A percentile compares a stretch with the other conserved stretches of the same genome.
phyloP scores from a whole-genome alignment of 768 basidiomycete genomes.

The Leccinum barrowsii region DNA sequence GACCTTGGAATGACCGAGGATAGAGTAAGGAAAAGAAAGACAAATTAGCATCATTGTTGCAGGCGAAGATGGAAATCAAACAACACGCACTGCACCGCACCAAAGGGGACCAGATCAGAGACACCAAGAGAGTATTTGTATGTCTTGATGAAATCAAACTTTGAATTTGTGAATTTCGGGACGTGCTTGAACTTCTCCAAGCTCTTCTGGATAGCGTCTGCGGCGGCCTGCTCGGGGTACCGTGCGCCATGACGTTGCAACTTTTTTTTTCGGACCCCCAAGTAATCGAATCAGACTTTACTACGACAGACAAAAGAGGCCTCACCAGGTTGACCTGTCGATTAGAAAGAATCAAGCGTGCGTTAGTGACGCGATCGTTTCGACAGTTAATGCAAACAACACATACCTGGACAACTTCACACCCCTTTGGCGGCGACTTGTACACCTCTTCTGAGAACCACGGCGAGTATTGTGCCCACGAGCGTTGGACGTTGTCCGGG shows the following conservation, averaged over 20 bases:
- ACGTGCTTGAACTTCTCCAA: slow-evolving; percentile 53
- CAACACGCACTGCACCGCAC: slow-evolving; percentile 59
- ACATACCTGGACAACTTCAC: background rate
- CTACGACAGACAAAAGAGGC: background rate
- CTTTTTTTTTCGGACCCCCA: slow-evolving; percentile 32
- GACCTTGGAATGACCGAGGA: slow-evolving; percentile 31
- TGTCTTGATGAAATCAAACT: slow-evolving; percentile 48
- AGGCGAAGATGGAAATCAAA: slow-evolving; percentile 48
- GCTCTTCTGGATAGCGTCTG: slow-evolving; percentile 39
- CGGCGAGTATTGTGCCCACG: background rate
- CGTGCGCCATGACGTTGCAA: slow-evolving; percentile 77
- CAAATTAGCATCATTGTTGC: slow-evolving; percentile 15
- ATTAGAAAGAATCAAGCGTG: background rate
- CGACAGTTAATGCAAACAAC: background rate
- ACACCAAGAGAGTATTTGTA: slow-evolving; percentile 56
- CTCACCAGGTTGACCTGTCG: background rate
- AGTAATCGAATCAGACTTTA: background rate
- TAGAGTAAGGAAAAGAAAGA: background rate
- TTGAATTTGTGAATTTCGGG: slow-evolving; percentile 38
- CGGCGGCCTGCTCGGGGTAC: slow-evolving; percentile 54
- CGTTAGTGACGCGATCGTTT: background rate
- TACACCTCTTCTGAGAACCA: background rate
- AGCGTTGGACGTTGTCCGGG: background rate
- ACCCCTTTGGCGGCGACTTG: background rate
- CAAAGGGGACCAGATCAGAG: slow-evolving; percentile 60